These are phyloP conservation scores for Sphaerulina vaccinii DNA, from an alignment of 2,329 filamentous ascomycete genomes.

Conservation along the genomic window DNA sequence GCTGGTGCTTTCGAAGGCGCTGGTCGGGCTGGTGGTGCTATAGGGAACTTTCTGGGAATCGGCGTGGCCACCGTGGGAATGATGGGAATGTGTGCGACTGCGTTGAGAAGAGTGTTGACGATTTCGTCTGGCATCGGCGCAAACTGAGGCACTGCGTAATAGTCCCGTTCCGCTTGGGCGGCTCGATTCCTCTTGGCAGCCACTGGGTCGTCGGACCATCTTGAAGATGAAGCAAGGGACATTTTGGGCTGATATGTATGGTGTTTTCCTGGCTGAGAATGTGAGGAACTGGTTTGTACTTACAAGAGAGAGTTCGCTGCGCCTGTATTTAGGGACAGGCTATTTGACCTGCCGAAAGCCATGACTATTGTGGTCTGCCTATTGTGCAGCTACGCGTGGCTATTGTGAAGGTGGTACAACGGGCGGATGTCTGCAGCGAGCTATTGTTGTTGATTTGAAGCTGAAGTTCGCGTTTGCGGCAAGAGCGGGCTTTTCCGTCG, in stretches of 20 bases:
- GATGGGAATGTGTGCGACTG: neutral
- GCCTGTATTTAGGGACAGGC: slow-evolving; percentile 56
- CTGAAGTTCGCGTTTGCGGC: neutral
- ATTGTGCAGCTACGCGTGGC: neutral
- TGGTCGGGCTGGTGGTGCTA: neutral
- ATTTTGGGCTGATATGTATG: neutral
- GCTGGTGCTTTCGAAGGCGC: neutral
- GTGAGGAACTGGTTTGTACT: slow-evolving; percentile 19
- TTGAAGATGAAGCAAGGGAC: neutral
- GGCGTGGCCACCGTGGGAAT: neutral
- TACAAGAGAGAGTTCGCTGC: slow-evolving; percentile 42
- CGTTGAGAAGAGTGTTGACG: neutral
- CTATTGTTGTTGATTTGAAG: neutral
- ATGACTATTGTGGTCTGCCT: neutral
- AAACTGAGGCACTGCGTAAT: slow-evolving; percentile 5
- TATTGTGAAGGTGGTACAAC: neutral
- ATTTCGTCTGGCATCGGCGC: slow-evolving; percentile 17
- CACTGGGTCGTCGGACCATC: no score
- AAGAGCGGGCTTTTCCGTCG: no score
- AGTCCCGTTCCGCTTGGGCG: neutral
- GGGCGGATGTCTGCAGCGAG: neutral
- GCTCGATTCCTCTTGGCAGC: no score
- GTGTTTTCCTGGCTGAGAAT: neutral
- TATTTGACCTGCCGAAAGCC: slow-evolving; percentile 39
- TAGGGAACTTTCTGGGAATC: no score